Evolutionary conservation across 805 yeast genomes (phyloP), one percentile per base, ranked within the genome.

Genomic region (Yarrowia deformans): DNA sequence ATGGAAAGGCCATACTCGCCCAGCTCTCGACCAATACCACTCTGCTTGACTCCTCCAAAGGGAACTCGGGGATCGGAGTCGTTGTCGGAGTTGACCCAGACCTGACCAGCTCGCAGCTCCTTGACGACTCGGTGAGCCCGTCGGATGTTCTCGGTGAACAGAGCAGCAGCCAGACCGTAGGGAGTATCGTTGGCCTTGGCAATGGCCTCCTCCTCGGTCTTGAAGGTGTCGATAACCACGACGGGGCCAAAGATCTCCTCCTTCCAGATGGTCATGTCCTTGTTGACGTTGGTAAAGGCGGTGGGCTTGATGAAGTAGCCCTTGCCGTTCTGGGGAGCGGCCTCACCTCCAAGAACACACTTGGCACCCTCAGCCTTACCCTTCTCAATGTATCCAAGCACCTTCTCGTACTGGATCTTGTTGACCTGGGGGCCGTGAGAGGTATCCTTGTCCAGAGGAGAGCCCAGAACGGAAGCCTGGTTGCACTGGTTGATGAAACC

Each of bases 191-290:
- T 94, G 67, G 97, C 97, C 77, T 83, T 79, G 70, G 79, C 81
- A 68, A 93, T 83, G 67, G 87, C 97, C 77, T 94, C 97, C 72
- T 91, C 97, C 72, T 88, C 88, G 72, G 91, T 87, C 75, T 83
- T 82, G 82, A 93, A 93, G 83, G 91, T 92, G 75, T 90, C 83
- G 70, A 91, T 86, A 29, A 93, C 87, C 70, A 91, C 94, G 70
- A 93, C 95, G 46, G 98, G 98, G 69, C 98, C 98, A 75, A 93
- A 93, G 78, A 93, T 91, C 84, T 93, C 98, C 79, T 93, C 97
- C 79, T 84, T 85, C 74, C 90, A 92, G 78, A 93, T 87, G 73
- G 83, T 82, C 89, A 87, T 88, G 77, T 87, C 82, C 78, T 88
- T 90, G 29, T 83, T 83, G 72, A 91, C 97, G 76, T 90, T 92